Base-by-base conservation (phyloP, 495 filamentous ascomycete genomes). In the Cercophora newfieldiana region DNA sequence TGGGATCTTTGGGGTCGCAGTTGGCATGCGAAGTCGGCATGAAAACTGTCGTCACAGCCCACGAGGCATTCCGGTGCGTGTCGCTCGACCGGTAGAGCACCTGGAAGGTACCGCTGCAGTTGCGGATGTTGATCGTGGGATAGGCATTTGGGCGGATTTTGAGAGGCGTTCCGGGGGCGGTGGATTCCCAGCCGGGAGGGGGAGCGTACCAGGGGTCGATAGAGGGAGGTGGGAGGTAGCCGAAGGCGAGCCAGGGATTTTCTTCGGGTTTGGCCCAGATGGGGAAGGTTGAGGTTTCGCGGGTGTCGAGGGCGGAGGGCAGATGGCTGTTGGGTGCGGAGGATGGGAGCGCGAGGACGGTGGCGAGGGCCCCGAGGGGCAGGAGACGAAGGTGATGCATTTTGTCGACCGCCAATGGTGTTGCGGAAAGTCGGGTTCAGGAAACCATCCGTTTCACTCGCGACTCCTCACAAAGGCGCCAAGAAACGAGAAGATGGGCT, bases 21-120 rank as follows among this genome's bases (percentile, higher is more conserved):
- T 30, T 14, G 8, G n/a, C 29, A 58, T 61, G 65, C 3, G 60
- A 66, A 8, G 71, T 76, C 0, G 83, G 84, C 16, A 83, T 62
- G 31, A 85, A 76, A 29, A 86, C 66, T 1, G 83, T 86, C 1
- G 82, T 81, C 18, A 86, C 82, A 6, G 83, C 80, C 69, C 78
- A 81, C 0, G 77, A 73, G 7, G 85, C 76, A 0, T 78, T 62
- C 55, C 79, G 75, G 55, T 74, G 75, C 4, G 75, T 71, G 66
- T 86, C 76, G 5, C 78, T 82, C 0, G 82, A 82, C 0, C 83
- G 79, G 71, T 80, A 87, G 4, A 87, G 80, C 63, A 85, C 74
- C 60, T 86, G 80, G 64, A 81, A 80, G 3, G 78, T 76, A 29
- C 63, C 62, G 18, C 69, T 59, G 8, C 72, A 72, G 61, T 76